Evolutionary conservation across 2,329 filamentous ascomycete genomes (phyloP), one percentile per base, ranked within the genome.

Genomic region (Cladosporium colombiae): DNA sequence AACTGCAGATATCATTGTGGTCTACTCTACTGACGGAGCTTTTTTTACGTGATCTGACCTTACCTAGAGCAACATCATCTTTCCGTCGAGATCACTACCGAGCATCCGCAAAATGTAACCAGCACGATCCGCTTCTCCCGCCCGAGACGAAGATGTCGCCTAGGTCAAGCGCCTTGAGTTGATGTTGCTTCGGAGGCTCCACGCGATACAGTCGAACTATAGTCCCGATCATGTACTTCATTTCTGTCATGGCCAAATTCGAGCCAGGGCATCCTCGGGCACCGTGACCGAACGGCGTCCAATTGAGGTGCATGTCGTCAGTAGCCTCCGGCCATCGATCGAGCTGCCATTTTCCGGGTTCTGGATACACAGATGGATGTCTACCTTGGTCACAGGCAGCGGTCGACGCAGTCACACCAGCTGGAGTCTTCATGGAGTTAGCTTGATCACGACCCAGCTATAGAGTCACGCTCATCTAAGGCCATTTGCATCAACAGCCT

Each of bases 201-300:
- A 65, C 61, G 8, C 46, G 46, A 16, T 50, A 27, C 1, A 50
- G 6, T 25, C 46, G n/a, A 5, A 50, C 1, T 21, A 66, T 64
- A 16, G 53, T 64, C 16, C 67, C 65, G 37, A 70, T 46, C 65
- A 70, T 70, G 53, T 70, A 70, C 56, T 70, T 92, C 78, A 92
- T 90, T 68, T 90, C 89, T 65, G 78, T 80, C 49, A 81, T 74
- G 5, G 80, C 81, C 62, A 82, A 66, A 65, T 82, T 79, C 65
- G 74, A 78, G 16, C 80, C 80, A n/a, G 81, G 76, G 65, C 80
- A 82, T 78, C 80, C 80, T 46, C 80, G 74, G 18, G 79, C 78
- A 52, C 80, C 80, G 70, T 77, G 79, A 52, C 80, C 79, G 70
- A 82, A 81, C 3, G 80, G 79, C 68, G 81, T 82, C 80, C 80